phyloP scores from a whole-genome alignment of 129 eudicot species.

The Glebionis coronaria region DNA sequence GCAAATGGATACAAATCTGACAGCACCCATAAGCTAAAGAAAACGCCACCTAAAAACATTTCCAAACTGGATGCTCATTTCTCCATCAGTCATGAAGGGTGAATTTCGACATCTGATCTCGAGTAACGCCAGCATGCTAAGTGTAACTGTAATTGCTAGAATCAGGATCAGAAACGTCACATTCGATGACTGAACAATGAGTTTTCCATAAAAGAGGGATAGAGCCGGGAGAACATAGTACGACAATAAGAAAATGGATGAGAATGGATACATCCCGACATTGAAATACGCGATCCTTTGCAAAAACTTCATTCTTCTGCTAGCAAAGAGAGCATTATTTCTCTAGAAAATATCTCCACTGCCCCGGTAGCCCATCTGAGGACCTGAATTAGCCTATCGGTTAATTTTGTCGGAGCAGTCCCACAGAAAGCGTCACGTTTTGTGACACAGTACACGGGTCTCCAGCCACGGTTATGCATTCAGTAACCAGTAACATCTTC shows the following conservation, averaged over 20 bases:
- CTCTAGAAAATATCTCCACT: constrained; percentile 54
- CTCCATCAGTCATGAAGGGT: constrained; percentile 64
- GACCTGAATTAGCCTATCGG: constrained; percentile 53
- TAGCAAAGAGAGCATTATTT: constrained; percentile 51
- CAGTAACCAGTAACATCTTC: constrained; percentile 62
- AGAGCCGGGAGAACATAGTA: constrained; percentile 60
- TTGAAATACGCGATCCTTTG: constrained; percentile 61
- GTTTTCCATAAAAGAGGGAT: constrained; percentile 57
- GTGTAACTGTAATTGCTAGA: constrained; percentile 44
- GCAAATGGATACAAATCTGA: constrained; percentile 72
- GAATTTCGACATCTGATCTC: constrained; percentile 69
- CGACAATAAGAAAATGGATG: constrained; percentile 47
- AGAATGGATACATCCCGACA: constrained; percentile 61
- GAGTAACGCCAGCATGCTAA: too few species aligned
- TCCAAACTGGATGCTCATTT: constrained; percentile 70
- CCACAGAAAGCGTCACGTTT: constrained; percentile 60
- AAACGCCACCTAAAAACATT: constrained; percentile 67
- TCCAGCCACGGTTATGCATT: constrained; percentile 64
- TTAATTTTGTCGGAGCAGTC: constrained; percentile 59
- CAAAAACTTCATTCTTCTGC: constrained; percentile 46
- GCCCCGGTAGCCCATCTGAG: constrained; percentile 70
- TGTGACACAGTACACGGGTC: constrained; percentile 52
- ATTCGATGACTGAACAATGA: constrained; percentile 58
- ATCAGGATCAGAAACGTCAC: constrained; percentile 55
- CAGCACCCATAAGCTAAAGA: constrained; percentile 74